Conservation (phyloP, 2,329 filamentous ascomycete genomes). For the Dryadomyces quercus-mongolicae region DNA sequence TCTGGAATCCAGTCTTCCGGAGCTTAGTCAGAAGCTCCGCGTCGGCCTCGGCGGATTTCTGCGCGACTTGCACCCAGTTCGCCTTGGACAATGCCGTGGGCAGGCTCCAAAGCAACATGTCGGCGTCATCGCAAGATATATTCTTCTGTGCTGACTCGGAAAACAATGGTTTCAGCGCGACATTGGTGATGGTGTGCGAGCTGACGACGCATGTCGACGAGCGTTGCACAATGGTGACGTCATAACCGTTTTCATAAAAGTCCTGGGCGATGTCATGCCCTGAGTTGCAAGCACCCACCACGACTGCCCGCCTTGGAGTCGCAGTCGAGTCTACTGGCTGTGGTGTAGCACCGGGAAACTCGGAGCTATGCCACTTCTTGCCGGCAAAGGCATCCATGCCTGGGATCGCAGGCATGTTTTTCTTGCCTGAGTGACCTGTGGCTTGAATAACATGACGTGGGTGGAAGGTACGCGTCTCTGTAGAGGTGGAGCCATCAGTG, state of each 20-base stretch:
- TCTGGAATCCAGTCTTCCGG: conserved; percentile 41
- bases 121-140: conserved; percentile 40
- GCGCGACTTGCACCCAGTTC: conserved; percentile 30
- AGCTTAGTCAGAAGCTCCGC: conserved; percentile 33
- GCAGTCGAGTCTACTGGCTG: conserved; percentile 13
- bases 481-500: conserved; percentile 18
- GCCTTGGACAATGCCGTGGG: conserved; percentile 40
- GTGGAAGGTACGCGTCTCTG: conserved; percentile 40
- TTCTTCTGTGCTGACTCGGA: conserved; percentile 23
- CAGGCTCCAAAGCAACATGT: conserved; percentile 36
- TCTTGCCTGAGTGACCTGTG: conserved; percentile 57
- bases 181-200: conserved; percentile 28
- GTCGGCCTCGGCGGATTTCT: conserved; percentile 23
- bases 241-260: conserved; percentile 43
- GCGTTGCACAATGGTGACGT: conserved; percentile 49
- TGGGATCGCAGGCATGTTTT: conserved; percentile 44
- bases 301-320: conserved; percentile 36
- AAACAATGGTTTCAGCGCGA: conserved; percentile 30
- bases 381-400: conserved; percentile 41
- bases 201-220: conserved; percentile 43
- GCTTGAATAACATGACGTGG: conserved; percentile 55
- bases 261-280: conserved; percentile 48
- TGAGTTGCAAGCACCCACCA: conserved; percentile 47
- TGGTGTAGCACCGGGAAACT: conserved; percentile 30
- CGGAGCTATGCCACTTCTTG: conserved; percentile 41